Evolutionary conservation across 352 stramenopile genomes (phyloP), one percentile per base, ranked within the genome.

Genomic region (Globisporangium camurandrum): DNA sequence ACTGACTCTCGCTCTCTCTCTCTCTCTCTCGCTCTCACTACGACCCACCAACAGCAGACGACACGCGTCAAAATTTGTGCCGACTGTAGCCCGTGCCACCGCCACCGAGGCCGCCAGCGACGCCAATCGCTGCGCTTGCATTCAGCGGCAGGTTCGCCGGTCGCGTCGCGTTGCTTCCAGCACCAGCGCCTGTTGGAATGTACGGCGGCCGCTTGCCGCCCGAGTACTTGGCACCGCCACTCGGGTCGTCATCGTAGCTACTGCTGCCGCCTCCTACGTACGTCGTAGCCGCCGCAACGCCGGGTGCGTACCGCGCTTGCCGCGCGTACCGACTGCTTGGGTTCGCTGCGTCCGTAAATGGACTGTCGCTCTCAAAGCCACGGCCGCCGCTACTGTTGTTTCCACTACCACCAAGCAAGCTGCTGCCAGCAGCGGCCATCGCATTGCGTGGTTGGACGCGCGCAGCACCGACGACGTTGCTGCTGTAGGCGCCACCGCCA

Each of bases 41-140:
- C n/a, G n/a, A n/a, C n/a, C n/a, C n/a, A n/a, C n/a, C n/a, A n/a
- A n/a, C n/a, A n/a, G n/a, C n/a, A n/a, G n/a, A n/a, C n/a, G n/a
- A n/a, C n/a, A n/a, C n/a, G n/a, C n/a, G 36, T 77, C 67, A 86
- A 64, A 75, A 87, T 54, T 89, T 89, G 72, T 89, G 77, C 66
- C 75, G 68, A 59, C 77, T 87, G 63, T 86, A 89, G 46, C 71
- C 71, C n/a, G n/a, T n/a, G n/a, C n/a, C n/a, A n/a, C n/a, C n/a
- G n/a, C n/a, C n/a, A 20, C 71, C 71, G 4, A 84, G 44, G 1
- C 66, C 61, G 12, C 67, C 66, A n/a, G 62, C 39, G n/a, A 68
- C 63, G 14, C 74, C 72, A 4, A 86, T 68, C 30, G 68, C 72
- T 51, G 73, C 64, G 36, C 72, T 83, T 14, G 70, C 60, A 28